Evolutionary conservation across 441 rosid genomes (phyloP).

Genomic region (Populus trichocarpa): DNA sequence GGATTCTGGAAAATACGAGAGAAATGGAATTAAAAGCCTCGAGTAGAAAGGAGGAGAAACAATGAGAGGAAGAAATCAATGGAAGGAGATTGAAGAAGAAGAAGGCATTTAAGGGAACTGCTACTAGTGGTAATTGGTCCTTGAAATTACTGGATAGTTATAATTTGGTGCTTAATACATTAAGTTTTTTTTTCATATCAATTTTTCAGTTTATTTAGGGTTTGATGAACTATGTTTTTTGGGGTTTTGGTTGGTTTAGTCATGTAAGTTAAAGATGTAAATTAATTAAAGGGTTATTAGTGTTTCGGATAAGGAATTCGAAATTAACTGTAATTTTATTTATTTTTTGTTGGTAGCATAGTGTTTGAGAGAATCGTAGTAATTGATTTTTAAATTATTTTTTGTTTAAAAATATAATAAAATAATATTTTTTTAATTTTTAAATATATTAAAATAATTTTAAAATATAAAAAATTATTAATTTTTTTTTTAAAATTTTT

Average conservation of each 20-base stretch:
- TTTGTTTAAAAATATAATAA: too few relatives aligned
- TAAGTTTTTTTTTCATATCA: not conserved
- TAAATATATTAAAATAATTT: too few relatives aligned
- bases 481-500: too few relatives aligned
- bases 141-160: not conserved
- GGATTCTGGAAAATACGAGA: conserved; percentile 39
- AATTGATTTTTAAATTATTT: too few relatives aligned
- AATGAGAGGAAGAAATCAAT: conserved; percentile 40
- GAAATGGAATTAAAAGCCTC: conserved; percentile 25
- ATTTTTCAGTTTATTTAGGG: not conserved
- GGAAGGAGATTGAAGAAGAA: conserved; percentile 47
- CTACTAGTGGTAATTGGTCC: conserved; percentile 19
- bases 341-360: too few relatives aligned
- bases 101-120: conserved; percentile 49
- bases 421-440: too few relatives aligned
- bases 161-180: not conserved
- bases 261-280: not conserved
- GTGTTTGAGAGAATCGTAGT: too few relatives aligned
- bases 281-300: not conserved
- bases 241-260: not conserved
- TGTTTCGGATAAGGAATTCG: not conserved
- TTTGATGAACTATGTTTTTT: too few relatives aligned
- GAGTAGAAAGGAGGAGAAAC: conserved; percentile 21
- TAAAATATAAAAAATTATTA: too few relatives aligned
- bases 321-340: too few relatives aligned